Base-by-base conservation (phyloP, 2,329 filamentous ascomycete species). In the Microsporum canis region DNA sequence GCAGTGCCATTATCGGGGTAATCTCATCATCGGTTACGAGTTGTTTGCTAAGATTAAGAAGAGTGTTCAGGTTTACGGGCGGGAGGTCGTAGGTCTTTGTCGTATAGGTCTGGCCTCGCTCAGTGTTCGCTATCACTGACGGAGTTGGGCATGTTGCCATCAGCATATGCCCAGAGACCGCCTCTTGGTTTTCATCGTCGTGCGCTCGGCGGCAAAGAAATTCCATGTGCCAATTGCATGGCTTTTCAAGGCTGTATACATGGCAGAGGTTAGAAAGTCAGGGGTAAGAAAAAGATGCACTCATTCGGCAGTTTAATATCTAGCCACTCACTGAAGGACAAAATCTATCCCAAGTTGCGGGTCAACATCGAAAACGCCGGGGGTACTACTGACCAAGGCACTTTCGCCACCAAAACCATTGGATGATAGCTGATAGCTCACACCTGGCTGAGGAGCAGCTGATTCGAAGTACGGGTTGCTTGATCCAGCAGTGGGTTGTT, bases 1-100 rank as follows among this genome's bases (percentile, higher is more conserved):
- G 88, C 84, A 94, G 92, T 0, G 91, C 91, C 89, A 95, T 95
- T 66, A 96, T 88, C 0, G 94, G 94, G 17, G 92, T 97, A 68
- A 97, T 89, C 62, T 78, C 76, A 59, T 90, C 90, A 63, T 94
- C 89, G 1, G 94, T 83, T 67, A 94, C 86, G 31, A 96, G 80
- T 67, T 86, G 85, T 67, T 86, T 83, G 76, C 90, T 96, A 60
- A 96, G 80, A 70, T 95, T 88, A 63, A 96, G 82, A 60, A 97
- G 79, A 60, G 88, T 95, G 58, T 86, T 78, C 57, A 99, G 80
- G 69, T 94, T 89, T 41, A 82, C 82, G 71, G 87, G 88, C 62
- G 82, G 85, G 4, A 94, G 77, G 70, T 94, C 87, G 76, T 90
- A 92, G 57, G 91, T 92, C 71, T 88, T 84, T 70, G 87, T 84